Conservation (phyloP, 192 early-diverging fungal species). For the Coemansia sp. region DNA sequence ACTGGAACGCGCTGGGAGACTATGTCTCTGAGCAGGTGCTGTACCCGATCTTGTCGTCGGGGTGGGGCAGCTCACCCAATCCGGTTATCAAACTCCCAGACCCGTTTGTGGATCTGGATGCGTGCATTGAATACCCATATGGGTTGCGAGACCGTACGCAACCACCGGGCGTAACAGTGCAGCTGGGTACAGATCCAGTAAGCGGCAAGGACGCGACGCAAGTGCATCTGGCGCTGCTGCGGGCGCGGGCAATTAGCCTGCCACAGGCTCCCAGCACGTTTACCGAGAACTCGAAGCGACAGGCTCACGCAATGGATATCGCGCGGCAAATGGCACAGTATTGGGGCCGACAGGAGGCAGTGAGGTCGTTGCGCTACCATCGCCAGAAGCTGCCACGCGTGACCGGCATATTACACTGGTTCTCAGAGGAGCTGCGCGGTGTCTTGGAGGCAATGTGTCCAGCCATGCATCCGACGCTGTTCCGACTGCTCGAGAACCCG, state of each 20-base stretch:
- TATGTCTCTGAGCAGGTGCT: constrained; percentile 52
- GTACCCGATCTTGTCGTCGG: constrained; percentile 39
- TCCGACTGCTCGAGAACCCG: constrained; percentile 49
- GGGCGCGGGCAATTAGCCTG: constrained; percentile 18
- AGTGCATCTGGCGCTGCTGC: constrained; percentile 26
- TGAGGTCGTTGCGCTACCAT: constrained; percentile 37
- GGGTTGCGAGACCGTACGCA: neutral
- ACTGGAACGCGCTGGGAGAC: constrained; percentile 53
- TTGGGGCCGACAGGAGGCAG: constrained; percentile 45
- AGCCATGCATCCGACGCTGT: constrained; percentile 42
- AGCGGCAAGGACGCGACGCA: constrained; percentile 7
- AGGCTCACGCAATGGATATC: constrained; percentile 52
- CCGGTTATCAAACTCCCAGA: constrained; percentile 36
- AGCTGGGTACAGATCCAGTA: constrained; percentile 17
- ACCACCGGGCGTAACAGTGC: constrained; percentile 23
- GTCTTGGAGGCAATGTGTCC: constrained; percentile 50
- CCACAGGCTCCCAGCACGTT: constrained; percentile 38
- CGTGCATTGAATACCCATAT: constrained; percentile 8
- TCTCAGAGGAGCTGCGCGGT: constrained; percentile 50
- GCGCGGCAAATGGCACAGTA: constrained; percentile 55
- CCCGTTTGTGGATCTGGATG: constrained; percentile 26
- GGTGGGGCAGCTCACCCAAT: constrained; percentile 34
- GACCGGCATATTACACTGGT: constrained; percentile 51
- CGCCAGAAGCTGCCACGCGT: constrained; percentile 47
- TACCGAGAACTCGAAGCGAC: constrained; percentile 46